Evolutionary conservation across 306 rosid species (phyloP), one percentile per base, ranked within the genome.

Genomic region (Dalbergia cochinchinensis): DNA sequence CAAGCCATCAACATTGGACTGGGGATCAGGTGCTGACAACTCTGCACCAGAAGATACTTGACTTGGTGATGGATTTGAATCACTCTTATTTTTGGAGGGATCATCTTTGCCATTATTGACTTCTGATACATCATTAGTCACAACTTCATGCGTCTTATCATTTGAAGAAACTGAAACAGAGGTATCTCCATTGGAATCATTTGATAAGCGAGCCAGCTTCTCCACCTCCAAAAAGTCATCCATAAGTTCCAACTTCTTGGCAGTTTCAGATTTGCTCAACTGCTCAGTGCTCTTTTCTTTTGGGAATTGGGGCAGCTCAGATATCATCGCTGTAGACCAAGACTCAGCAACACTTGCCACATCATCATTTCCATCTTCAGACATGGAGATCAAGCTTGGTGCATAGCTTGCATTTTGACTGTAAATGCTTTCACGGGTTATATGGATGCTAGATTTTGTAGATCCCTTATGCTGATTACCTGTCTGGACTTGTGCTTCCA

Each of bases 141-240:
- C 86, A 48, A 74, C 68, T 86, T 87, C 92, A 2, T 87, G 71
- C 14, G 65, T 79, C 78, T 77, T 80, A 77, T 69, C 34, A 65
- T 79, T 85, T 61, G 91, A 73, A 62, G 84, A 57, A 31, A 79
- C 75, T 42, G 89, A 83, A 78, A 77, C 58, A 33, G 90, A 80
- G 66, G 57, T 62, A 44, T 74, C 86, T 34, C 88, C 91, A 74
- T 83, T 85, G 20, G 92, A 89, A 15, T 85, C 92, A 63, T 89
- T 86, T 31, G 98, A 85, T 53, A 89, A 80, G 76, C 96, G 86
- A 58, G 98, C 99, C 83, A 93, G 83, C 79, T 96, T 96, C 86
- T 96, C 99, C 88, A 96, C 96, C 90, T 96, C 99, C 87, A 96
- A 82, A 87, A 96, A 96, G 89, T 96, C 99, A 80, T 96, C 99